Base-by-base conservation (phyloP, 768 basidiomycete species). In the Kwoniella bestiolae region DNA sequence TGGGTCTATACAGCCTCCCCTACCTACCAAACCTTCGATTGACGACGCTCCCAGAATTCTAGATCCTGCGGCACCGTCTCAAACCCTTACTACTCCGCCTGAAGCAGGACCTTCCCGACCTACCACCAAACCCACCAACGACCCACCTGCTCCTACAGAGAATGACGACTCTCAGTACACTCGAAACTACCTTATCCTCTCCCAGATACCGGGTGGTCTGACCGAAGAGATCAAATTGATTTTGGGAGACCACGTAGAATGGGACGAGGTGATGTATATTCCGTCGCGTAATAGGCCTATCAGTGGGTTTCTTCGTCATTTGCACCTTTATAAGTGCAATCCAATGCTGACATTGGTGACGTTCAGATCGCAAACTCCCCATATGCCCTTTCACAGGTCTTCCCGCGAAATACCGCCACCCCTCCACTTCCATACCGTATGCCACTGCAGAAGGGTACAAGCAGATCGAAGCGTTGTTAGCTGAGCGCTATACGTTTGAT, bases 191-290 rank as follows among this genome's bases (percentile, higher is more conserved):
- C 66, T 80, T 35, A 75, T 80, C 38, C 71, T 80, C 5, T 75
- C 75, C 2, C 70, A 76, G 28, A 71, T 80, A n/a, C 72, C 74
- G 12, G 75, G 79, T 9, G 74, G 75, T 21, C 64, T 75, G 9
- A 62, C 76, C 7, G 86, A 89, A 31, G 91, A 89, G 11, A 90
- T 94, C 89, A 63, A 84, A 6, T 88, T 91, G 1, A 84, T 95
- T 83, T 92, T 97, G 71, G 93, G 94, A 1, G 84, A 90, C 56
- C 89, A 94, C 70, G 88, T 89, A 8, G 85, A 88, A 52, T 97
- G 82, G 83, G 72, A 71, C 16, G 41, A 73, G 31, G 68, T 77
- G 32, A 9, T 61, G 11, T 72, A 74, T 12, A 71, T 79, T 14
- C 75, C 76, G 5, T 56, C 63, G 16, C 61, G 77, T 5, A 74